A percentile compares a stretch with the other conserved stretches of the same genome.
Conservation (phyloP, 192 early-diverging fungal genomes). For the Glomus cerebriforme region DNA sequence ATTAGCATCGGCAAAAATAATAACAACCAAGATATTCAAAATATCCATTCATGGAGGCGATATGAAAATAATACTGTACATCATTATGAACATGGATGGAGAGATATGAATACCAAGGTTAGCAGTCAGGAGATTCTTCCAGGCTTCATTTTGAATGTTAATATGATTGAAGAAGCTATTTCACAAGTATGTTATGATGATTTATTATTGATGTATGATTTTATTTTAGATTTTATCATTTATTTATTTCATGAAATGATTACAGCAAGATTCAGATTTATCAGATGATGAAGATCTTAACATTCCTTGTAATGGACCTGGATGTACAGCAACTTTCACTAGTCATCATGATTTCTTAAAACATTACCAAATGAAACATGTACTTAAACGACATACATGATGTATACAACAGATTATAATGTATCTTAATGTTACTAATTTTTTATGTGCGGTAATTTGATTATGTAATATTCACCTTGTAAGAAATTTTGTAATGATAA, state of each 20-base stretch:
- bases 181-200: slow-evolving; percentile 4
- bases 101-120: neutral
- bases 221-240: slow-evolving; percentile 9
- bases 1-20: neutral
- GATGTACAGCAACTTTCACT: slow-evolving; percentile 6
- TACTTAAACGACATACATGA: neutral
- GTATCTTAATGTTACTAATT: too few species aligned
- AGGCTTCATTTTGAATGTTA: neutral
- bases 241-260: slow-evolving; percentile 4
- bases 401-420: too few species aligned
- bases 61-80: neutral
- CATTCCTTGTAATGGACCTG: neutral
- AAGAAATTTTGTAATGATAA: too few species aligned
- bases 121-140: neutral
- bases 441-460: too few species aligned
- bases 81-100: slow-evolving; percentile 8
- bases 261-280: neutral
- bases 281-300: neutral
- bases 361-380: neutral
- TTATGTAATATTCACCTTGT: too few species aligned
- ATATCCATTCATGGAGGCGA: neutral
- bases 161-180: slow-evolving; percentile 1
- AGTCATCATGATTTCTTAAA: neutral
- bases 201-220: slow-evolving; percentile 12
- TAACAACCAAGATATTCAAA: neutral